Base-by-base conservation (phyloP, 2,329 filamentous ascomycete genomes). In the Diaporthe sp. region DNA sequence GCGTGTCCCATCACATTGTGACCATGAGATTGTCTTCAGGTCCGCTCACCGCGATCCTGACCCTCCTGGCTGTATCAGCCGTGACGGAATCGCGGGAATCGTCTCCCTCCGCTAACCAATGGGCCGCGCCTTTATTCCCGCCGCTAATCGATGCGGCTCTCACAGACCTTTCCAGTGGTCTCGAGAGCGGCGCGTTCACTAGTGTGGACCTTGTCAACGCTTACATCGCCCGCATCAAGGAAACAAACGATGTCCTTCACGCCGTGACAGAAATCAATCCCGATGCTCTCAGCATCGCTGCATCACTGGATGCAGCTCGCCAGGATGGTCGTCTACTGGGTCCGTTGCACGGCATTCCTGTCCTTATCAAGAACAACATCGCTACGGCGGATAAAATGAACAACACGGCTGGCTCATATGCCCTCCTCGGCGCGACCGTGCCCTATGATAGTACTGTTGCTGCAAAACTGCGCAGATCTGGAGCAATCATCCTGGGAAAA, bases 341-440 rank as follows among this genome's bases (percentile, higher is more conserved):
- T 0, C 89, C 89, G 0, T 82, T 92, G 0, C 90, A 93, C 80
- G 91, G 91, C 2, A 86, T 93, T 2, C 91, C 91, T 0, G 88
- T 93, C 55, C 82, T 93, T 4, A 86, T 93, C 82, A 93, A 93
- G 82, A 89, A 92, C 81, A 92, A 91, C 80, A 92, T 92, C 74
- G 91, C 88, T 35, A 93, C 91, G 0, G 80, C 82, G 1, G 91
- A 92, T 79, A 80, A 86, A 76, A 91, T 91, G 89, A 88, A 90
- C 79, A 92, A 89, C 72, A 91, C 80, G 35, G 82, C 90, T 19
- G 91, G 91, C 8, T 92, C 91, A 0, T 91, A 86, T 76, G 86
- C 89, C 13, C 83, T 93, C 0, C 78, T 90, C 0, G 89, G 90
- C 2, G 87, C 90, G 17, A 68, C 86, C 73, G 86, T 89, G 0